Base-by-base conservation (phyloP, 2,329 filamentous ascomycete genomes). In the Scedosporium minutisporum region DNA sequence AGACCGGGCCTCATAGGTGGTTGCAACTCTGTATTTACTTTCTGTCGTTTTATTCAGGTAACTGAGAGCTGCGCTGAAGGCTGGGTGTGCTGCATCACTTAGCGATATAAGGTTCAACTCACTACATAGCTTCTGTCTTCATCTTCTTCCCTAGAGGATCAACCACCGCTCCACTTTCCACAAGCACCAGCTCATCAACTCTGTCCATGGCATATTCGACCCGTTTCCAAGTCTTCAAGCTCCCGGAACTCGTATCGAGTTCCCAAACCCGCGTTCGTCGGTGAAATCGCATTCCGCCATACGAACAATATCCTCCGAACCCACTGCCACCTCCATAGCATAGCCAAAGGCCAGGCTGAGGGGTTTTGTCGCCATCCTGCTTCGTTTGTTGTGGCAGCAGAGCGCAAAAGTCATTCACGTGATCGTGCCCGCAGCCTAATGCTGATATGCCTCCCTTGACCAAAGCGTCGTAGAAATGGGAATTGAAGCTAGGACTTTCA, bases 351-450 rank as follows among this genome's bases (percentile, higher is more conserved):
- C 88, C 83, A 0, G 88, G 87, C 58, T 82, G 81, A 18, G 79
- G 75, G 25, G 78, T 74, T 3, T 21, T 58, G 63, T 78, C 71
- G 38, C 70, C 71, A 48, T 72, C 60, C 23, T 71, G 74, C 66
- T 67, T 64, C 64, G 61, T 61, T 63, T 68, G 27, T 67, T 66
- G 69, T 67, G 66, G 70, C 62, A 71, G 1, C 82, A 86, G 10
- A 97, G 81, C 65, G 74, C 95, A 99, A 74, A 97, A 97, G 71
- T 97, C 95, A 72, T 99, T 99, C 67, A 89, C 93, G 71, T 99
- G 95, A 71, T 99, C 95, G 72, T 97, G 93, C 71, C 93, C 93
- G 70, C 91, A 96, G 69, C 90, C 93, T 65, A 96, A 90, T 77
- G 95, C 88, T 63, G 92, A 82, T 41, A 99, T 82, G 41, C 90